These are phyloP conservation scores for Graphilbum sp. DNA, from an alignment of 2,329 filamentous ascomycete species.

Conservation along the genomic window DNA sequence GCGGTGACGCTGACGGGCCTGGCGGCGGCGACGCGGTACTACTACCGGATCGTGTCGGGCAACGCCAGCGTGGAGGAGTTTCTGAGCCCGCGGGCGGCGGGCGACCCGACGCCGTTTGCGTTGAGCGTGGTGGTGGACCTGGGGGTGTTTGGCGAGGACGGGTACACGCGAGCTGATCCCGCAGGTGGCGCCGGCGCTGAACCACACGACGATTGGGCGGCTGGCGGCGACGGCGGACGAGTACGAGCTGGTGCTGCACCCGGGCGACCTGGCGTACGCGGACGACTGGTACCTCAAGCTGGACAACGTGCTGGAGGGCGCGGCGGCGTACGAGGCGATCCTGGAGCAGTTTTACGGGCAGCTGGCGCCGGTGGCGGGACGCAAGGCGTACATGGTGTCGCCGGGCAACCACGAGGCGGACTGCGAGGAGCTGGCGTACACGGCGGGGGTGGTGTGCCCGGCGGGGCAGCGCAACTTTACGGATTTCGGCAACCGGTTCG, in stretches of 20 bases:
- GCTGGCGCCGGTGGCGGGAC: slow-evolving; percentile 32
- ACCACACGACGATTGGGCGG: slow-evolving; percentile 41
- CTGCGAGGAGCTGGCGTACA: slow-evolving; percentile 26
- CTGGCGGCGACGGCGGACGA: slow-evolving; percentile 33
- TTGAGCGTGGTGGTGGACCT: slow-evolving; percentile 37
- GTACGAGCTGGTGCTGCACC: slow-evolving; percentile 38
- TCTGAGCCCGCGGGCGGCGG: slow-evolving; percentile 32
- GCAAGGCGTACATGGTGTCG: slow-evolving; percentile 38
- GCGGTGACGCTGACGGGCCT: slow-evolving; percentile 28
- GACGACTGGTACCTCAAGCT: slow-evolving; percentile 36
- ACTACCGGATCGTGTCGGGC: slow-evolving; percentile 40
- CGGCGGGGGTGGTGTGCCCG: slow-evolving; percentile 23
- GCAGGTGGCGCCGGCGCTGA: slow-evolving; percentile 29
- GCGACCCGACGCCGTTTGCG: slow-evolving; percentile 36
- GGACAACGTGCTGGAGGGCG: slow-evolving; percentile 50
- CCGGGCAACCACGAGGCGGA: slow-evolving; percentile 44
- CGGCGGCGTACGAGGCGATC: slow-evolving; percentile 95
- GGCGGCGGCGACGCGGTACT: slow-evolving; percentile 37
- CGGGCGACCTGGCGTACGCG: slow-evolving; percentile 40
- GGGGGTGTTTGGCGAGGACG: slow-evolving; percentile 35
- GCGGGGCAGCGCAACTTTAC: slow-evolving; percentile 43
- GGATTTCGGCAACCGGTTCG: slow-evolving; percentile 39
- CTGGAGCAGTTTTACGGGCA: slow-evolving; percentile 67
- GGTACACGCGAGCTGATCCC: slow-evolving; percentile 37
- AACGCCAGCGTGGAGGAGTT: slow-evolving; percentile 39